Conservation (phyloP, 805 yeast species). For the Kluyveromyces nonfermentans region DNA sequence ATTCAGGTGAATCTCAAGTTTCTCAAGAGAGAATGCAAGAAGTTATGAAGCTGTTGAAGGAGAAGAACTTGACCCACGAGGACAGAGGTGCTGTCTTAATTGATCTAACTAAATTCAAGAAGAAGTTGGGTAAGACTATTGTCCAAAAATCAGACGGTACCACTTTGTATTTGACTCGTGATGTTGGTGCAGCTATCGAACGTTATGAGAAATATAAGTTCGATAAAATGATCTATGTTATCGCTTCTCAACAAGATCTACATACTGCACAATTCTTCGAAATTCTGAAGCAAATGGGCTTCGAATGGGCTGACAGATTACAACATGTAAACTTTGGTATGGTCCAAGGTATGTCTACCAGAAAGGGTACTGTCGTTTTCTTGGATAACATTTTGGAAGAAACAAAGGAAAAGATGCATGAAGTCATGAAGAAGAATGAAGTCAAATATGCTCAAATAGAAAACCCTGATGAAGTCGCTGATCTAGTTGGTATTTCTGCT, state of each 20-base stretch:
- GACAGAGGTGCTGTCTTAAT: slow-evolving; percentile 88
- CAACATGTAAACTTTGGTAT: slow-evolving; percentile 91
- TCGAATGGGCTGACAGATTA: slow-evolving; percentile 73
- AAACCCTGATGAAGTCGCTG: slow-evolving; percentile 91
- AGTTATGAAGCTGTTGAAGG: slow-evolving; percentile 53
- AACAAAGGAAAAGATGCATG: slow-evolving; percentile 89
- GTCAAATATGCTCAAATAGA: slow-evolving; percentile 86
- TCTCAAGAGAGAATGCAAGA: slow-evolving; percentile 58
- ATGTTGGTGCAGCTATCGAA: slow-evolving; percentile 90
- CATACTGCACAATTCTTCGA: slow-evolving; percentile 92
- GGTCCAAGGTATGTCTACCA: slow-evolving; percentile 97
- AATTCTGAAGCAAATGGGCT: slow-evolving; percentile 82
- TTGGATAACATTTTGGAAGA: slow-evolving; percentile 88
- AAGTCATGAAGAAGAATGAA: slow-evolving; percentile 89
- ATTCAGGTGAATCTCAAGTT: slow-evolving; percentile 96
- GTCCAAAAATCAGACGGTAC: slow-evolving; percentile 95
- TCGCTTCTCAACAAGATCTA: slow-evolving; percentile 93
- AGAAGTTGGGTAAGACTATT: slow-evolving; percentile 86
- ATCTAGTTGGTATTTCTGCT: slow-evolving; percentile 90
- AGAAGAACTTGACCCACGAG: slow-evolving; percentile 63
- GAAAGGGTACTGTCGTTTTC: slow-evolving; percentile 98
- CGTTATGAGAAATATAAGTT: slow-evolving; percentile 78
- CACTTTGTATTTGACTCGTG: slow-evolving; percentile 87
- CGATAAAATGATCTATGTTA: slow-evolving; percentile 93
- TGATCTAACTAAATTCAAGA: slow-evolving; percentile 75